A percentile compares a stretch with the other conserved stretches of the same genome.
phyloP scores from a whole-genome alignment of 345 rosid species.

The Salix koriyanagi region DNA sequence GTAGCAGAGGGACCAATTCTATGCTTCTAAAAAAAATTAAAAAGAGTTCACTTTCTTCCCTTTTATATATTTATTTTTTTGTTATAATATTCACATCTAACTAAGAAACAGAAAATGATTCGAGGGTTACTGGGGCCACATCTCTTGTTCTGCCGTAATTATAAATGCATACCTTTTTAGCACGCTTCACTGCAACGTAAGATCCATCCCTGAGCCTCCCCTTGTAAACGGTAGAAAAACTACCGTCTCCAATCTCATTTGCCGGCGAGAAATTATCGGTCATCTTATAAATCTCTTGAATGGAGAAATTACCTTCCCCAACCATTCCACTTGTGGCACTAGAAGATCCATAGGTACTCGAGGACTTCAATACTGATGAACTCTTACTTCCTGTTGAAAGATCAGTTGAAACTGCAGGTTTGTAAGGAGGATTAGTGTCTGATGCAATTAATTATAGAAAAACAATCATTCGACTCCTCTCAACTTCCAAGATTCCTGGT shows the following conservation, averaged over 20 bases:
- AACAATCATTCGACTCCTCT: too few relatives aligned
- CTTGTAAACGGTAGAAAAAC: slow-evolving; percentile 71
- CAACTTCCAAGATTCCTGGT: too few relatives aligned
- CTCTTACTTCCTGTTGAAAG: slow-evolving; percentile 50
- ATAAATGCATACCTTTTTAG: slow-evolving; percentile 51
- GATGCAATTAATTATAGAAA: not conserved
- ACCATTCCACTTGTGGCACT: slow-evolving; percentile 36
- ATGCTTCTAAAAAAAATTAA: not conserved
- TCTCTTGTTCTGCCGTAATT: not conserved
- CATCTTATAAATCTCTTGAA: slow-evolving; percentile 66
- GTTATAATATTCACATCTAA: not conserved
- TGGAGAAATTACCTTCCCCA: slow-evolving; percentile 40
- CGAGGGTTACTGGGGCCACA: not conserved
- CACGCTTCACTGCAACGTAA: slow-evolving; percentile 79
- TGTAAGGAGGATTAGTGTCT: slow-evolving; percentile 14
- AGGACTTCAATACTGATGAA: slow-evolving; percentile 37
- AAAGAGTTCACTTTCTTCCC: not conserved
- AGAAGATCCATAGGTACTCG: slow-evolving; percentile 50
- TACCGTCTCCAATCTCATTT: slow-evolving; percentile 75
- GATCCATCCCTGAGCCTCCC: slow-evolving; percentile 82
- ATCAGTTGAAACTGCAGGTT: slow-evolving; percentile 44
- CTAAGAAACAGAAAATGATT: not conserved
- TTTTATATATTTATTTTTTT: not conserved
- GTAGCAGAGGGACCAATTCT: not conserved
- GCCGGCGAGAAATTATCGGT: slow-evolving; percentile 62